A percentile compares a stretch with the other conserved stretches of the same genome.
Evolutionary conservation across 2,329 filamentous ascomycete genomes (phyloP).

Genomic region (Colletotrichum aenigma): DNA sequence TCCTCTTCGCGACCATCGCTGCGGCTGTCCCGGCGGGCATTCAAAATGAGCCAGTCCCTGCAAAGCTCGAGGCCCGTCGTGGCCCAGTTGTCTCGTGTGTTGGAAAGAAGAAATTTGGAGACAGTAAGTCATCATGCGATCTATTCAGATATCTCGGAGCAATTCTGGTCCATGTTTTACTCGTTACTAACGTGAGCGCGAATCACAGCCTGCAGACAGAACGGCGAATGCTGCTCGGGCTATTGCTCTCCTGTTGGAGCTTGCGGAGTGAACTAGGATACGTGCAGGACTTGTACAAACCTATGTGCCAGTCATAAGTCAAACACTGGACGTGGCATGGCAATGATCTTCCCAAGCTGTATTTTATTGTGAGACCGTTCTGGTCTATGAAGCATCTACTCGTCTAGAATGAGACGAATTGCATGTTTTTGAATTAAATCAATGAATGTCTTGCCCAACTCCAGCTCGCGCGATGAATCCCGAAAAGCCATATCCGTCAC

Average conservation of each 20-base stretch:
- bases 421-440: not conserved
- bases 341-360: not conserved
- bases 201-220: not conserved
- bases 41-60: not conserved
- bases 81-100: not conserved
- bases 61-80: not conserved
- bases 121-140: accelerated
- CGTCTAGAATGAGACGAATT: not conserved
- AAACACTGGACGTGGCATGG: not conserved
- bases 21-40: not conserved
- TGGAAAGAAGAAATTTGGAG: not conserved
- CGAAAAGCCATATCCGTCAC: not conserved
- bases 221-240: not conserved
- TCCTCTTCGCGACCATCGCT: not conserved
- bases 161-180: not conserved
- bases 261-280: not conserved
- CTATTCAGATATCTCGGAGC: not conserved
- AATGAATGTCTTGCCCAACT: not conserved
- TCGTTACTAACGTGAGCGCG: not conserved
- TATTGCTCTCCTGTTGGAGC: not conserved
- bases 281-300: not conserved
- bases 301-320: not conserved
- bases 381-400: not conserved
- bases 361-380: not conserved
- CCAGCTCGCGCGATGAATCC: not conserved